Evolutionary conservation across 2,329 filamentous ascomycete species (phyloP).

Genomic region (Samsoniella hepiali): DNA sequence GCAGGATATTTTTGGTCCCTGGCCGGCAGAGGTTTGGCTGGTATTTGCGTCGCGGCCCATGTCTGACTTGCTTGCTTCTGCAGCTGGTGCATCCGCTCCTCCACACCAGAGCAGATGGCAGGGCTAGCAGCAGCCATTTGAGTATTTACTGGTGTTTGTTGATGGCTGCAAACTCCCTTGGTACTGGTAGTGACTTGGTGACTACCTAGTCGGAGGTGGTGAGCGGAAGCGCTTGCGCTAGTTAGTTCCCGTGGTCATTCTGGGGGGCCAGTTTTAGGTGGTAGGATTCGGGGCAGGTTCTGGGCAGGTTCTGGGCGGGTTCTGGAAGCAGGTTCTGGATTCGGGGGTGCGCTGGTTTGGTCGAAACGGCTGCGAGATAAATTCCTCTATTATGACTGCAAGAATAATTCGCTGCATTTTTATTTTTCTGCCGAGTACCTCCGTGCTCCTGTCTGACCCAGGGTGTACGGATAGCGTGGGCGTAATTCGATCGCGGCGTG

Average conservation of each 20-base stretch:
- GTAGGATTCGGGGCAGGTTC: background rate
- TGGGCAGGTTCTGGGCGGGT: background rate
- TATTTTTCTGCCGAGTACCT: too few species aligned
- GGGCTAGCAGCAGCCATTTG: background rate
- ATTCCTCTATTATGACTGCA: too few species aligned
- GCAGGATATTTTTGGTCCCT: background rate
- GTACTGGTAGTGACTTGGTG: background rate
- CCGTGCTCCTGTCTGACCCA: too few species aligned
- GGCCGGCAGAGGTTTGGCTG: background rate
- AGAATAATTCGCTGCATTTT: too few species aligned
- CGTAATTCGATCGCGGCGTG: too few species aligned
- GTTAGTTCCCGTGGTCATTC: constrained; percentile 8
- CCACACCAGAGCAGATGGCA: background rate
- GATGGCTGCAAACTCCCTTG: background rate
- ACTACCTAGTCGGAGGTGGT: background rate
- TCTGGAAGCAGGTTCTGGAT: background rate
- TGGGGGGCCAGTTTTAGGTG: background rate
- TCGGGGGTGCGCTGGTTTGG: background rate
- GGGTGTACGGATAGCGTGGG: too few species aligned
- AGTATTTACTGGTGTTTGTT: background rate
- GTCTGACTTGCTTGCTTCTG: constrained; percentile 9
- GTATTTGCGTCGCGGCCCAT: background rate
- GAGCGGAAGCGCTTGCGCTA: constrained; percentile 17
- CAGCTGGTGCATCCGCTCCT: background rate
- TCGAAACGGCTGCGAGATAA: background rate